A percentile compares a stretch with the other conserved stretches of the same genome.
Conservation (phyloP, 306 rosid genomes). For the Cucumis cinereus region DNA sequence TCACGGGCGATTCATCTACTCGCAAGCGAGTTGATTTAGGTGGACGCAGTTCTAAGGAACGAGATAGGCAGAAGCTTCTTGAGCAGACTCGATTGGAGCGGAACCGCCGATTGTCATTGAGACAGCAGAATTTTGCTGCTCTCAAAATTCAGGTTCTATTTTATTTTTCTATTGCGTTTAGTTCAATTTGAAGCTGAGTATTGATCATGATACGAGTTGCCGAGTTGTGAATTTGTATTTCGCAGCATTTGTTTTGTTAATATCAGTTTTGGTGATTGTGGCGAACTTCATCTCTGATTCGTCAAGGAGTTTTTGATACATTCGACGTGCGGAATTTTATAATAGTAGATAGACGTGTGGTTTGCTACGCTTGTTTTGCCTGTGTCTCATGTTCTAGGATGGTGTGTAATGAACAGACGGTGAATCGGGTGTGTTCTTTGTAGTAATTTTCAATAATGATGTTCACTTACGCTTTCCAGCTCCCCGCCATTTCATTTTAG, state of each 20-base stretch:
- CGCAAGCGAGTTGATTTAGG: constrained; percentile 96
- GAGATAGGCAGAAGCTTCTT: constrained; percentile 80
- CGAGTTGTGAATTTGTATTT: not conserved
- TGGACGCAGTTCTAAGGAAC: constrained; percentile 80
- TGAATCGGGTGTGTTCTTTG: not conserved
- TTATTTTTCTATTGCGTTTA: not conserved
- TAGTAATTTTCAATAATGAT: not conserved
- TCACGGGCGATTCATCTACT: constrained; percentile 84
- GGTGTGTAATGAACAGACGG: not conserved
- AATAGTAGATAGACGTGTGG: not conserved
- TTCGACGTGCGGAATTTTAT: not conserved
- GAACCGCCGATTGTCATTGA: constrained; percentile 46
- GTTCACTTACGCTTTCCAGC: not conserved
- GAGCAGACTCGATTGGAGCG: constrained; percentile 87
- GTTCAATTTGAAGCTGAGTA: not conserved
- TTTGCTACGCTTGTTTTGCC: not conserved
- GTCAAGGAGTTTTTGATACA: not conserved
- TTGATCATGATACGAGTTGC: not conserved
- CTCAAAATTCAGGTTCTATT: constrained; percentile 52
- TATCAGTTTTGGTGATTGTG: not conserved
- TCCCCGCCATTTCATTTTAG: not conserved
- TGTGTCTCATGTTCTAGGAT: not conserved
- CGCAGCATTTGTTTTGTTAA: not conserved
- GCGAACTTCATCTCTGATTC: not conserved
- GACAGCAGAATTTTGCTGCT: constrained; percentile 68